Conservation (phyloP, 2,329 filamentous ascomycete genomes). For the Colletotrichum salicis region DNA sequence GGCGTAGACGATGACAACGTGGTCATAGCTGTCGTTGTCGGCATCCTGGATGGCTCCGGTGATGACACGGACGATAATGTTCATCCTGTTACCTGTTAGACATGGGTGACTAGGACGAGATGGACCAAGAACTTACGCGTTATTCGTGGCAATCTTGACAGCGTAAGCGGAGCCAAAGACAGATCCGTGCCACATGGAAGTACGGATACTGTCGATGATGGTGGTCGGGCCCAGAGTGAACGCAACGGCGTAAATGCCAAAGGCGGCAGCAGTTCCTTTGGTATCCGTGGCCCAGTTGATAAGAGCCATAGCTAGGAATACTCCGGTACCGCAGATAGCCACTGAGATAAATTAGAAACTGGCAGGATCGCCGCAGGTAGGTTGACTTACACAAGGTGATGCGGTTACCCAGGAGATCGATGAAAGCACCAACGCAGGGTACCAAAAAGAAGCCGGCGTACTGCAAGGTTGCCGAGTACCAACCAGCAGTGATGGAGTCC, state of each 20-base stretch:
- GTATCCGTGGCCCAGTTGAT: constrained; percentile 61
- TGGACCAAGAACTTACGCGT: constrained; percentile 42
- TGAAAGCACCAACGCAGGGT: constrained; percentile 64
- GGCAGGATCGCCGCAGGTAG: background rate
- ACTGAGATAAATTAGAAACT: constrained; percentile 37
- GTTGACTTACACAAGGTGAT: constrained; percentile 50
- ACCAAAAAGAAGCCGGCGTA: constrained; percentile 68
- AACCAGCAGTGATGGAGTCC: constrained; percentile 65
- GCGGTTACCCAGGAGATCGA: constrained; percentile 66
- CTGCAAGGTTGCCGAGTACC: constrained; percentile 67
- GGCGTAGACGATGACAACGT: constrained; percentile 66
- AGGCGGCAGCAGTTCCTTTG: constrained; percentile 66
- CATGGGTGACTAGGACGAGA: too few relatives aligned
- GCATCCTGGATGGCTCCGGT: constrained; percentile 68
- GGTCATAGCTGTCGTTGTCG: constrained; percentile 65
- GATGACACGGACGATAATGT: constrained; percentile 67
- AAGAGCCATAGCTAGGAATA: constrained; percentile 60
- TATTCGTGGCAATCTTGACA: constrained; percentile 71
- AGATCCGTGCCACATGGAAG: constrained; percentile 67
- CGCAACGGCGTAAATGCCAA: constrained; percentile 69
- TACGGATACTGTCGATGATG: constrained; percentile 71
- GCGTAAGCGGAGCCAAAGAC: constrained; percentile 70
- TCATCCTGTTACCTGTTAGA: constrained; percentile 55
- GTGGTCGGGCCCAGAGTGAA: constrained; percentile 65
- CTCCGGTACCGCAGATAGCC: constrained; percentile 56